A percentile compares a stretch with the other conserved stretches of the same genome.
These are phyloP conservation scores for Acidomyces sp. DNA, from an alignment of 495 filamentous ascomycete genomes.

Conservation along the genomic window DNA sequence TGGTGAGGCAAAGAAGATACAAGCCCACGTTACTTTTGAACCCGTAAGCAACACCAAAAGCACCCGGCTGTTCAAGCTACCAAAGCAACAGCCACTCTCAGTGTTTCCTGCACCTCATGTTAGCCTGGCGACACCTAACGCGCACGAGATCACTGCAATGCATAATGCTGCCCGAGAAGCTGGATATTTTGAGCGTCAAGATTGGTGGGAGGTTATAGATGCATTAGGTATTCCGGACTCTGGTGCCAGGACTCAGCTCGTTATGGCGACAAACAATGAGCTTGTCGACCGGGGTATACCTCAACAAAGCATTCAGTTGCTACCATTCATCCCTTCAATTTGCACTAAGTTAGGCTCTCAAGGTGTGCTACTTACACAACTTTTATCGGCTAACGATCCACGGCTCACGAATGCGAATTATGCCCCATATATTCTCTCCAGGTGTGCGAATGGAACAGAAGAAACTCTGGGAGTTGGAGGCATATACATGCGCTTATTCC, in stretches of 20 bases:
- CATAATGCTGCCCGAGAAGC: constrained; percentile 47
- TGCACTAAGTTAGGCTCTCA: constrained; percentile 68
- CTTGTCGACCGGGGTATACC: constrained; percentile 73
- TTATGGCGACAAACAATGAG: constrained; percentile 41
- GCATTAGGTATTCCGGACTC: constrained; percentile 52
- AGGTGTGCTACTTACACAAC: constrained; percentile 65
- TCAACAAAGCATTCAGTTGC: constrained; percentile 68
- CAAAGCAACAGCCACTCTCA: constrained; percentile 22
- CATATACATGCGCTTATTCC: constrained; percentile 71
- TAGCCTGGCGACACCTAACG: constrained; percentile 69
- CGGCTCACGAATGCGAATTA: constrained; percentile 46
- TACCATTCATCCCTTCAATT: constrained; percentile 74
- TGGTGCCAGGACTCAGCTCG: constrained; percentile 48
- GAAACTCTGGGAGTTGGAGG: constrained; percentile 49
- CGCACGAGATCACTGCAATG: constrained; percentile 66
- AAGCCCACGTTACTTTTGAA: constrained; percentile 62
- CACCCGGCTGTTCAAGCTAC: constrained; percentile 44
- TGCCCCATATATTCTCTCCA: constrained; percentile 55
- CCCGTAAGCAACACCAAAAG: constrained; percentile 80
- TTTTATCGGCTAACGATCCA: constrained; percentile 51
- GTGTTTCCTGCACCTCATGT: constrained; percentile 50
- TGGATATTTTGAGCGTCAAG: constrained; percentile 49
- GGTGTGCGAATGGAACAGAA: constrained; percentile 33
- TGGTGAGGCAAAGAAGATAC: constrained; percentile 37
- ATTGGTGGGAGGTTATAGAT: constrained; percentile 76